Conservation (phyloP, 1,139 yeast species). For the Candida albicans region DNA sequence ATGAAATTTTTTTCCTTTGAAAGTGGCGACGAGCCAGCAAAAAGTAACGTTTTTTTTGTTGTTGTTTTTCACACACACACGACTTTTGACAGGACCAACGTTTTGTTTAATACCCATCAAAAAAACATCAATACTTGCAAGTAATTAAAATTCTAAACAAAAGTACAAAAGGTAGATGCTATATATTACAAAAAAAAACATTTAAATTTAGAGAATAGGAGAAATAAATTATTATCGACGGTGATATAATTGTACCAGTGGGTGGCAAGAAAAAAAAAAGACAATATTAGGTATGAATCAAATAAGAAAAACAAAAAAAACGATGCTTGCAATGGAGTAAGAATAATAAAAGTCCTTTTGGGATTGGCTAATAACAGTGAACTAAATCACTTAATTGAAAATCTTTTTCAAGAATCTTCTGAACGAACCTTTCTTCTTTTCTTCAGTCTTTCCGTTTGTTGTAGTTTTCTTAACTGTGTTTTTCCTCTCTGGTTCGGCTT, state of each 20-base stretch:
- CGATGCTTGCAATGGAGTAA: background rate
- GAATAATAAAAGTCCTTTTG: background rate
- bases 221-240: background rate
- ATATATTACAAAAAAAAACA: background rate
- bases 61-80: too few relatives aligned
- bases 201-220: background rate
- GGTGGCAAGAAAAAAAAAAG: background rate
- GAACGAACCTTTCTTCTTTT: conserved; percentile 18
- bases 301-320: background rate
- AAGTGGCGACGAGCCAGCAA: background rate
- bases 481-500: conserved; percentile 6
- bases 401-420: conserved; percentile 16
- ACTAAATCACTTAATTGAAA: conserved; percentile 6
- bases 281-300: too few relatives aligned
- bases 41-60: too few relatives aligned
- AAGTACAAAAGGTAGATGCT: background rate
- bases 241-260: background rate
- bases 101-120: too few relatives aligned
- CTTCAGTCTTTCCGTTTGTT: conserved; percentile 13
- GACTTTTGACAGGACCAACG: too few relatives aligned
- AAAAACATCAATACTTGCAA: too few relatives aligned
- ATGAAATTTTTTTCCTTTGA: too few relatives aligned
- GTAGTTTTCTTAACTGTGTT: conserved; percentile 9
- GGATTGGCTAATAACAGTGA: background rate
- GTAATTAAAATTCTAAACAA: background rate